Base-by-base conservation (phyloP, 257 asterid species). In the Jasminum sambac region DNA sequence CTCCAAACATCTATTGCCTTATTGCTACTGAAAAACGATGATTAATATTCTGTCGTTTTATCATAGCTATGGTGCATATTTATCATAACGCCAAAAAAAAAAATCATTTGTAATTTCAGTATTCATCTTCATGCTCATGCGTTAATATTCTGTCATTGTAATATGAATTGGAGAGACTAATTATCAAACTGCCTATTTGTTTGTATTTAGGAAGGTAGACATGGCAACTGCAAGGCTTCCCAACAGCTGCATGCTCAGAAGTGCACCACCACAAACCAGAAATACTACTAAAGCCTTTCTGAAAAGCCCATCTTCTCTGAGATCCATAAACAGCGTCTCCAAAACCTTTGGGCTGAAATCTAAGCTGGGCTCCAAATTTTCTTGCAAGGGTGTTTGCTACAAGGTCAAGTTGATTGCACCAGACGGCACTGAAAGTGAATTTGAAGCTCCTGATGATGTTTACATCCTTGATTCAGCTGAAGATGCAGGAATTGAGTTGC, bases 1-100 rank as follows among this genome's bases (percentile, higher is more conserved):
- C 77, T 77, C 84, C 80, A 59, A 23, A 80, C 50, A 80, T 43
- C 36, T 25, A 57, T 52, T 17, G 75, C 79, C 76, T 25, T 55
- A 6, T 23, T 21, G 34, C 62, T 55, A 55, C 23, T 17, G 36
- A 23, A 23, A 17, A 23, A 23, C 16, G n/a, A 55, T 55, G 62
- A 34, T 10, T 10, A 2, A 23, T 52, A 55, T 23, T 25, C n/a
- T 34, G 21, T 23, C 23, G 36, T 23, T 55, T 21, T 55, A 7
- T 55, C 62, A 21, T 19, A 19, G 62, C 62, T 55, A 55, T 5
- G 6, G 34, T 26, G 62, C 62, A 55, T 19, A 55, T 55, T 8
- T 23, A 21, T 55, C 5, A n/a, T 19, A 50, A 50, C 19, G 4
- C 9, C 13, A 48, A n/a, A 21, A 8, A 21, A 21, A 55, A 21